A percentile compares a stretch with the other conserved stretches of the same genome.
These are phyloP conservation scores for Suhomyces anneliseae DNA, from an alignment of 1,139 yeast species.

Conservation along the genomic window DNA sequence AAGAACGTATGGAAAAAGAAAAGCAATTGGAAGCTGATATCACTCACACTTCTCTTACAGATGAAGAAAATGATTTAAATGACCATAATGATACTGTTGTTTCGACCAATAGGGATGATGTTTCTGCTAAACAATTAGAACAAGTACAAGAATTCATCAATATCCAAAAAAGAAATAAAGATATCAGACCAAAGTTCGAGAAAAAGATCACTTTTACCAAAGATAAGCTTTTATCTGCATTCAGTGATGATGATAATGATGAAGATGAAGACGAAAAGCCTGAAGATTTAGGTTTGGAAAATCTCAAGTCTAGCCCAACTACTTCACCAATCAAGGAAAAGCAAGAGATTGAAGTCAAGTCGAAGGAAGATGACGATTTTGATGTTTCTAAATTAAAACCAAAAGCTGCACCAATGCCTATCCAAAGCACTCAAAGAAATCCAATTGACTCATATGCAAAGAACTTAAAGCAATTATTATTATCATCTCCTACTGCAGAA, in stretches of 20 bases:
- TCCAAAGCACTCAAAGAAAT: slow-evolving; percentile 15
- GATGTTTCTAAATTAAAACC: slow-evolving; percentile 19
- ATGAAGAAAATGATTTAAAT: slow-evolving; percentile 42
- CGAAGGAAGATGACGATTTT: slow-evolving; percentile 16
- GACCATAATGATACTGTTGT: slow-evolving; percentile 22
- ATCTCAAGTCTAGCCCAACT: slow-evolving; percentile 26
- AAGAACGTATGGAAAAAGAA: slow-evolving; percentile 21
- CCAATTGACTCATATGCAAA: slow-evolving; percentile 43
- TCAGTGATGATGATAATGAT: slow-evolving; percentile 26
- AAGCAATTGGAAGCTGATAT: slow-evolving; percentile 36
- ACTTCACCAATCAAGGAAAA: slow-evolving; percentile 34
- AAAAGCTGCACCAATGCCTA: neutral
- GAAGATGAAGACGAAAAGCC: slow-evolving; percentile 13
- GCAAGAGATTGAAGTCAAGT: neutral
- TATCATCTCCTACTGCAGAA: slow-evolving; percentile 23
- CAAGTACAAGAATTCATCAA: slow-evolving; percentile 39
- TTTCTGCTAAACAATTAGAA: slow-evolving; percentile 29
- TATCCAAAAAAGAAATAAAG: slow-evolving; percentile 35
- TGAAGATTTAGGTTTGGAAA: slow-evolving; percentile 12
- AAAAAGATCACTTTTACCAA: slow-evolving; percentile 31
- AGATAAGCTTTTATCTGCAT: slow-evolving; percentile 34
- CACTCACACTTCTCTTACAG: slow-evolving; percentile 37
- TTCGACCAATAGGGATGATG: slow-evolving; percentile 14
- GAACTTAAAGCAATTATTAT: slow-evolving; percentile 26
- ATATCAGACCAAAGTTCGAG: slow-evolving; percentile 36